These are phyloP conservation scores for Tolypocladium endophyticum DNA, from an alignment of 2,329 filamentous ascomycete genomes.

Conservation along the genomic window DNA sequence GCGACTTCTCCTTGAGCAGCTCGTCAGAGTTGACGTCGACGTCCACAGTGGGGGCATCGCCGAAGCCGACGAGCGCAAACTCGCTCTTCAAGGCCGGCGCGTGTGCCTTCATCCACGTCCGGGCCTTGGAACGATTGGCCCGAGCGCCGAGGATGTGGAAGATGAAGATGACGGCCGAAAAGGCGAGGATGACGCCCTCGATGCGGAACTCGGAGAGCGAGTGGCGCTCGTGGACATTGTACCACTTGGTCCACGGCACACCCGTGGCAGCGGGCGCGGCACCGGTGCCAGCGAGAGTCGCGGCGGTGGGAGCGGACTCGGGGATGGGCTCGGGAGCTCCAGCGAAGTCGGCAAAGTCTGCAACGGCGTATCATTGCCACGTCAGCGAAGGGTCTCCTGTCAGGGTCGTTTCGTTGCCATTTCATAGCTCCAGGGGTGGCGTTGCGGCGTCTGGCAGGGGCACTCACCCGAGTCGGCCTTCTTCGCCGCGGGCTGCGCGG, in stretches of 20 bases:
- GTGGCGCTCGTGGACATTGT: slow-evolving; percentile 88
- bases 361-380: not conserved
- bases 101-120: slow-evolving; percentile 69
- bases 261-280: slow-evolving; percentile 35
- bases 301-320: slow-evolving; percentile 34
- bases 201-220: slow-evolving; percentile 73
- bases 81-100: slow-evolving; percentile 63
- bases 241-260: slow-evolving; percentile 85
- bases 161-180: slow-evolving; percentile 63
- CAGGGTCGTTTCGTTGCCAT: not conserved
- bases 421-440: not conserved
- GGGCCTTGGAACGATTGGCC: slow-evolving; percentile 70
- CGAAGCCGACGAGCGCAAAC: slow-evolving; percentile 80
- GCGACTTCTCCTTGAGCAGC: slow-evolving; percentile 74
- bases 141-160: slow-evolving; percentile 75
- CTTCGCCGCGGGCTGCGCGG: slow-evolving; percentile 29
- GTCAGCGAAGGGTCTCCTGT: not conserved
- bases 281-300: slow-evolving; percentile 33
- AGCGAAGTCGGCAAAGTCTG: slow-evolving; percentile 93
- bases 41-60: slow-evolving; percentile 40
- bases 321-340: slow-evolving; percentile 59
- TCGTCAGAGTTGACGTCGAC: slow-evolving; percentile 25
- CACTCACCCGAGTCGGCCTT: slow-evolving; percentile 55
- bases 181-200: slow-evolving; percentile 71
- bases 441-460: not conserved